Evolutionary conservation across 2,329 filamentous ascomycete genomes (phyloP).

Genomic region (Lomentospora prolificans): DNA sequence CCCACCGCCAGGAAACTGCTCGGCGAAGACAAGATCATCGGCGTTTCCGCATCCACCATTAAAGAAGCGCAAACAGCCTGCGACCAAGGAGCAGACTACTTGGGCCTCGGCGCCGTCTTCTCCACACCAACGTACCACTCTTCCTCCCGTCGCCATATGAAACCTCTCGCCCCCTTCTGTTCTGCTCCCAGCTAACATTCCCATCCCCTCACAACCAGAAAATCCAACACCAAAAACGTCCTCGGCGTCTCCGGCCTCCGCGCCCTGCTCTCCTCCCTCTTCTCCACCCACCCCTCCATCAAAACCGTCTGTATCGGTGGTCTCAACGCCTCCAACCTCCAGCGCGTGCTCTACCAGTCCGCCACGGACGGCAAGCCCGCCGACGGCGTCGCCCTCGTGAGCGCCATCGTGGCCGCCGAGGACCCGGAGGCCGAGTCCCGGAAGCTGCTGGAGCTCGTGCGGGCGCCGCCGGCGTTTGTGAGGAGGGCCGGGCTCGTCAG

Average conservation of each 20-base stretch:
- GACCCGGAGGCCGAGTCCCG: slow-evolving; percentile 56
- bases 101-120: slow-evolving; percentile 85
- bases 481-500: background rate
- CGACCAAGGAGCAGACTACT: slow-evolving; percentile 71
- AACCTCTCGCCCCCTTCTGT: background rate
- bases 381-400: slow-evolving; percentile 80
- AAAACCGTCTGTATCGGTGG: slow-evolving; percentile 81
- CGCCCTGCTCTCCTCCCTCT: slow-evolving; percentile 49
- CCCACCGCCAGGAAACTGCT: slow-evolving; percentile 60
- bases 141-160: no score
- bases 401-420: slow-evolving; percentile 68
- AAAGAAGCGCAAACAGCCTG: slow-evolving; percentile 66
- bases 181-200: slow-evolving; percentile 8
- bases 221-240: slow-evolving; percentile 72
- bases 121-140: slow-evolving; percentile 63
- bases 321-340: slow-evolving; percentile 67
- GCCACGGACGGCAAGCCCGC: slow-evolving; percentile 44
- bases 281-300: slow-evolving; percentile 30
- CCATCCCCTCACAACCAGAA: slow-evolving; percentile 34
- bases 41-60: slow-evolving; percentile 69
- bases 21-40: slow-evolving; percentile 71
- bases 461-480: slow-evolving; percentile 23
- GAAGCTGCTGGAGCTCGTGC: slow-evolving; percentile 45
- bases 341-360: slow-evolving; percentile 65
- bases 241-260: slow-evolving; percentile 47